These are phyloP conservation scores for Monilinia fructigena DNA, from an alignment of 2,329 filamentous ascomycete genomes.

Conservation along the genomic window DNA sequence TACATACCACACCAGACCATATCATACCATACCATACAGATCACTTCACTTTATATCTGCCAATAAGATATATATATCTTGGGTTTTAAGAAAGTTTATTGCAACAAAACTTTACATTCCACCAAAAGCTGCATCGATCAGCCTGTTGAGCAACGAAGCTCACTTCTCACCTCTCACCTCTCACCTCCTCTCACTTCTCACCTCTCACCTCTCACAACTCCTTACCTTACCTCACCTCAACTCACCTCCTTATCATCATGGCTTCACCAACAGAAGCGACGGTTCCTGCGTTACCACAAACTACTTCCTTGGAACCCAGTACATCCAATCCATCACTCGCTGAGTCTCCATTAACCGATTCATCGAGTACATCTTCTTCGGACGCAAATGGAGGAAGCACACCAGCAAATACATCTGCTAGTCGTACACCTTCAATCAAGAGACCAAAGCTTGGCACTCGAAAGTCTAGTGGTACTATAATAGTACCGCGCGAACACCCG, in stretches of 20 bases:
- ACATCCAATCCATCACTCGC: slow-evolving; percentile 18
- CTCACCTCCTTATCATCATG: slow-evolving; percentile 1
- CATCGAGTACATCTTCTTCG: slow-evolving; percentile 22
- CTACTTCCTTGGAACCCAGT: slow-evolving; percentile 10
- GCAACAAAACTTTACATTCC: not conserved
- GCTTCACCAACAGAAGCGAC: slow-evolving; percentile 19
- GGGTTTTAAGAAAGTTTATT: not conserved
- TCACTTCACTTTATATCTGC: not conserved
- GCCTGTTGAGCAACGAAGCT: slow-evolving; percentile 17
- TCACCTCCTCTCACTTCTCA: not conserved
- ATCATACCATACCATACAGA: not conserved
- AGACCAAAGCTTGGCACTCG: slow-evolving; percentile 70
- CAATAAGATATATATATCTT: not conserved
- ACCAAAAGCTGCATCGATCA: slow-evolving; percentile 12
- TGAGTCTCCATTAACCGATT: slow-evolving; percentile 14
- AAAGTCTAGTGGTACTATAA: slow-evolving; percentile 79
- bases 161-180: not conserved
- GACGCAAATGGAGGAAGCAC: slow-evolving; percentile 23
- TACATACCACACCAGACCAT: not conserved
- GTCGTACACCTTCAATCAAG: slow-evolving; percentile 24
- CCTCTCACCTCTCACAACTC: not conserved
- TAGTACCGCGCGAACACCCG: slow-evolving; percentile 73
- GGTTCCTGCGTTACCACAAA: slow-evolving; percentile 14
- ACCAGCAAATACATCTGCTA: slow-evolving; percentile 20
- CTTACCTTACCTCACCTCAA: not conserved